These are phyloP conservation scores for Psidium friedrichsthalianum DNA, from an alignment of 345 rosid genomes.

Conservation along the genomic window DNA sequence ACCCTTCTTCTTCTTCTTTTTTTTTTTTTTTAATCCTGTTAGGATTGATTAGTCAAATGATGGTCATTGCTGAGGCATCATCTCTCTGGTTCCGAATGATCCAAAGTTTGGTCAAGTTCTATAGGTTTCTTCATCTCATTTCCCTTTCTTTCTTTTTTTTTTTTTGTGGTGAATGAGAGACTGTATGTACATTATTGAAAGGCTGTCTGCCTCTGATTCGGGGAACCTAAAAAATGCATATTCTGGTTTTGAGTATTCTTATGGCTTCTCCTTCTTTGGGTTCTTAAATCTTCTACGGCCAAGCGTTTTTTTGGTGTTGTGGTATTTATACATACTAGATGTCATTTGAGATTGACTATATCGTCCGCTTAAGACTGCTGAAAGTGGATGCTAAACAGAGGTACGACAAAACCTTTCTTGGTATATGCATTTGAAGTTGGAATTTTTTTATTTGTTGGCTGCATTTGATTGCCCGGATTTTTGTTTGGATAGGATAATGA, in stretches of 20 bases:
- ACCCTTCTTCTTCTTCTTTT: not conserved
- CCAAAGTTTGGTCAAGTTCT: not conserved
- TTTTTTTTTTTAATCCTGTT: not conserved
- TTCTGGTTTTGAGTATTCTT: not conserved
- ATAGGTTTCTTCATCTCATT: not conserved
- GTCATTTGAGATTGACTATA: not conserved
- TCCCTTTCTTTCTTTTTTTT: not conserved
- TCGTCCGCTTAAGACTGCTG: not conserved
- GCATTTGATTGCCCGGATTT: too few species aligned
- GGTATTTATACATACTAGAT: not conserved
- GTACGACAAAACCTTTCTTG: not conserved
- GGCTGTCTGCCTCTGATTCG: not conserved
- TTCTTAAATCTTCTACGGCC: not conserved
- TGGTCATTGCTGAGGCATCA: not conserved
- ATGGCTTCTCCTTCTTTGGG: not conserved
- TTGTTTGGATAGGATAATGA: too few species aligned
- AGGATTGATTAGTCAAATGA: not conserved
- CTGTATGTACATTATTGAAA: not conserved
- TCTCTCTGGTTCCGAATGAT: not conserved
- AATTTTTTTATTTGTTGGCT: not conserved
- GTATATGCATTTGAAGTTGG: not conserved
- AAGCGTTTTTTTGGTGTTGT: not conserved
- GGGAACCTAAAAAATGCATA: not conserved
- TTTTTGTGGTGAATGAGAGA: not conserved
- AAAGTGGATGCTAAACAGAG: not conserved